Evolutionary conservation across 768 basidiomycete species (phyloP).

Genomic region (Candolleomyces eurysporus): DNA sequence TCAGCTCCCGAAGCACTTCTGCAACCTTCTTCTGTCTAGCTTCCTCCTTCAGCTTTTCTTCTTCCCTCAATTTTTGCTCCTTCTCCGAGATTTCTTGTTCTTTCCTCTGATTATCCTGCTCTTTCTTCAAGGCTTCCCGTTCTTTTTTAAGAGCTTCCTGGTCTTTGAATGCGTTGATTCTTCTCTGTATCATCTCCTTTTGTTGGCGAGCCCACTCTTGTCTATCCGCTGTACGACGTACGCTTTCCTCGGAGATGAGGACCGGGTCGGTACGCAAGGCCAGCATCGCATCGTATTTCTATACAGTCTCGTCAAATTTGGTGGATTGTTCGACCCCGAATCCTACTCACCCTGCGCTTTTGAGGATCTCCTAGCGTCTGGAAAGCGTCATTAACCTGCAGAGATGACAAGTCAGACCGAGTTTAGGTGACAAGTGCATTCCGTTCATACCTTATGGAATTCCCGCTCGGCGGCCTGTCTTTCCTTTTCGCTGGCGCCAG

Average conservation of each 20-base stretch:
- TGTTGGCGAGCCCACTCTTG: slow-evolving; percentile 14
- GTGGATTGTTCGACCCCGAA: background rate
- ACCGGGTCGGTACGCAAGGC: slow-evolving; percentile 10
- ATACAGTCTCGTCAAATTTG: background rate
- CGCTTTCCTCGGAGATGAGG: slow-evolving; percentile 7
- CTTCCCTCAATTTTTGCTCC: background rate
- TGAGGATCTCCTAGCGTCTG: slow-evolving; percentile 52
- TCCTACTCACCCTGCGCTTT: slow-evolving; percentile 49
- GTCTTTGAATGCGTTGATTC: slow-evolving; percentile 10
- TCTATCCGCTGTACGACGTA: slow-evolving; percentile 12
- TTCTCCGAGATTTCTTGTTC: background rate
- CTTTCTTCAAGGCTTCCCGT: background rate
- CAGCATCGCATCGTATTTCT: slow-evolving; percentile 8
- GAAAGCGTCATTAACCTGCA: slow-evolving; percentile 63
- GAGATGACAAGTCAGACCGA: background rate
- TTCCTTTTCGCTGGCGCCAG: slow-evolving; percentile 46
- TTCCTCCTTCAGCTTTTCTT: slow-evolving; percentile 27
- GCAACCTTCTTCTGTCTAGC: slow-evolving; percentile 38
- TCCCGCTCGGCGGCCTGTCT: slow-evolving; percentile 53
- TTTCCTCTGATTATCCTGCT: background rate
- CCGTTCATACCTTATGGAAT: slow-evolving; percentile 54
- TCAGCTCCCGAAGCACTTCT: slow-evolving; percentile 54
- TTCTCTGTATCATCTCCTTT: slow-evolving; percentile 3
- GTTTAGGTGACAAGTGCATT: too few species aligned
- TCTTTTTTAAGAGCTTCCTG: background rate